phyloP scores from a whole-genome alignment of 495 filamentous ascomycete species.

The Podospora pseudoanserina region DNA sequence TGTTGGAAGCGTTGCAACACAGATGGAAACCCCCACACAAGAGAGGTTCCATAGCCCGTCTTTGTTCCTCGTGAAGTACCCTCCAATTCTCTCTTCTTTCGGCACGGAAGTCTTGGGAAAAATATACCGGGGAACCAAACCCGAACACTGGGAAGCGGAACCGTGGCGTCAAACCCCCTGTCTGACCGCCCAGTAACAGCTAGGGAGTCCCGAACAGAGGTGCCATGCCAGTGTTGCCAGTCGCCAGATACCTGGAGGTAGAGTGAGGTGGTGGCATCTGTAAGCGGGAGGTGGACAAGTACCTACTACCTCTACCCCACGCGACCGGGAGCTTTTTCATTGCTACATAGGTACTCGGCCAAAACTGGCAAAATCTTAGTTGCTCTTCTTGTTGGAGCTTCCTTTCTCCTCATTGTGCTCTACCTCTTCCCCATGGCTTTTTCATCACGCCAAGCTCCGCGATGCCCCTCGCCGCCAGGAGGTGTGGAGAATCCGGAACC shows the following conservation, averaged over 20 bases:
- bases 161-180: background rate
- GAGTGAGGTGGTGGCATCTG: background rate
- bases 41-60: background rate
- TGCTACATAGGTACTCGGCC: background rate
- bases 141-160: background rate
- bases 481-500: slow-evolving; percentile 26
- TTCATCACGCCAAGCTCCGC: slow-evolving; percentile 14
- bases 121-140: background rate
- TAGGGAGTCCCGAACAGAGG: background rate
- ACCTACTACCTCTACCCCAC: background rate
- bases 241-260: background rate
- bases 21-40: background rate
- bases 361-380: slow-evolving; percentile 18
- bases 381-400: slow-evolving; percentile 15
- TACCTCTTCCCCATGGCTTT: slow-evolving; percentile 4
- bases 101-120: background rate
- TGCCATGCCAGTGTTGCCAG: background rate
- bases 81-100: background rate
- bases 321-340: slow-evolving; percentile 12
- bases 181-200: background rate
- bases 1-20: background rate
- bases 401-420: slow-evolving; percentile 15
- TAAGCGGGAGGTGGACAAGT: background rate
- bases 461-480: slow-evolving; percentile 25
- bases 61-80: background rate